Percentiles rank a stretch among this genome's conserved stretches.
Conservation (phyloP, 1,284 basidiomycete species). For the Trichosporon sp. region DNA sequence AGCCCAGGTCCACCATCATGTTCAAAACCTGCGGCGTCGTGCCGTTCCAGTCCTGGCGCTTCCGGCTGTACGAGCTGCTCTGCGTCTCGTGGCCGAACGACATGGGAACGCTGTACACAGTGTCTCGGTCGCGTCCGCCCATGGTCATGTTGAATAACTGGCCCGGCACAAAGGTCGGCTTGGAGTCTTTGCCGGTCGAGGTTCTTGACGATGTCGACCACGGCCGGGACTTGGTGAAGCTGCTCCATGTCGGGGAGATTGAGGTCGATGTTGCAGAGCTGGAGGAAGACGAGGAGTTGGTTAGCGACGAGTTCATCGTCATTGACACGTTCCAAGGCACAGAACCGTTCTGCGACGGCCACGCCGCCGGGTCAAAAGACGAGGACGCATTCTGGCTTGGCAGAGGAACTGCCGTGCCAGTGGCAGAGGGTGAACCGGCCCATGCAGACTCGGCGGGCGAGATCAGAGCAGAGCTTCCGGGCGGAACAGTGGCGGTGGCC, state of each 20-base stretch:
- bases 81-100: slow-evolving; percentile 32
- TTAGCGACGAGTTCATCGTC: neutral
- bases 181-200: slow-evolving; percentile 10
- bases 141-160: slow-evolving; percentile 37
- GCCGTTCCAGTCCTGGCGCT: slow-evolving; percentile 24
- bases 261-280: slow-evolving; percentile 4
- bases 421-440: neutral
- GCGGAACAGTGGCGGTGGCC: neutral
- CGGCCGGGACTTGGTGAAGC: slow-evolving; percentile 9
- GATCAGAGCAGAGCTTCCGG: neutral
- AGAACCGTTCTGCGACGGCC: neutral
- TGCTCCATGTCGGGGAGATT: neutral
- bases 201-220: slow-evolving; percentile 19
- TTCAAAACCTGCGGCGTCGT: slow-evolving; percentile 33
- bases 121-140: slow-evolving; percentile 32
- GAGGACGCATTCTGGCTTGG: neutral
- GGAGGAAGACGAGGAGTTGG: neutral
- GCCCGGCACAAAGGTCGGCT: slow-evolving; percentile 37
- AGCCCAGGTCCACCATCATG: slow-evolving; percentile 47
- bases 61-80: slow-evolving; percentile 10
- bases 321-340: neutral
- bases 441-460: neutral
- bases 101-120: slow-evolving; percentile 39
- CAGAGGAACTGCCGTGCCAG: neutral
- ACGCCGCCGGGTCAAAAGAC: neutral